A percentile compares a stretch with the other conserved stretches of the same genome.
Evolutionary conservation across 768 basidiomycete species (phyloP).

Genomic region (Tremella fuciformis): DNA sequence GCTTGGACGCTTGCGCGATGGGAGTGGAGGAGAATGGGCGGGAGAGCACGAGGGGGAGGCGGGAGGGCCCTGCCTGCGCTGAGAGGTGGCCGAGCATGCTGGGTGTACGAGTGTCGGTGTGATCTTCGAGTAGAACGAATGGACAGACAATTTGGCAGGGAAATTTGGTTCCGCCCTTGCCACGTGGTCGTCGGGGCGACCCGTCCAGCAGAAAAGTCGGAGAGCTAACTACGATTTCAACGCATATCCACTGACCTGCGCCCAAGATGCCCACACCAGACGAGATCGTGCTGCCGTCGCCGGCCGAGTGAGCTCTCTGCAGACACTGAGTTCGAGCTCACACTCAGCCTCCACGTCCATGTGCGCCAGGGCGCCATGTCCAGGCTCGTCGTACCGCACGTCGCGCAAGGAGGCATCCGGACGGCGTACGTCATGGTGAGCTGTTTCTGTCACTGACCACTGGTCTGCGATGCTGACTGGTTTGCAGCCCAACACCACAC

Average conservation of each 20-base stretch:
- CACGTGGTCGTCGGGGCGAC: too few relatives aligned
- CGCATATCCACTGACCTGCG: too few relatives aligned
- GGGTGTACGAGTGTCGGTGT: too few relatives aligned
- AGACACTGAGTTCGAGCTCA: not conserved
- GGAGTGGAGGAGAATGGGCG: not conserved
- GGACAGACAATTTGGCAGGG: too few relatives aligned
- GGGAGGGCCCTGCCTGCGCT: too few relatives aligned
- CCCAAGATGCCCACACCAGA: slow-evolving; percentile 5
- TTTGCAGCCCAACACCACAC: slow-evolving; percentile 80
- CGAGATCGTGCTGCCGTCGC: slow-evolving; percentile 39
- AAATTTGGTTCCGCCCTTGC: too few relatives aligned
- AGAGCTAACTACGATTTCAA: too few relatives aligned
- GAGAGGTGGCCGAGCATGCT: too few relatives aligned
- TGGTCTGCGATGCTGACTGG: not conserved
- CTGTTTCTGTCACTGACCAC: slow-evolving; percentile 8
- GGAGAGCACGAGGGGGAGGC: too few relatives aligned
- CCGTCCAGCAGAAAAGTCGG: too few relatives aligned
- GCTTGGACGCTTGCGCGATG: slow-evolving; percentile 8
- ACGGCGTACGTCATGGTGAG: slow-evolving; percentile 93
- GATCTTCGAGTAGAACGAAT: too few relatives aligned
- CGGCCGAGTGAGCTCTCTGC: slow-evolving; percentile 44
- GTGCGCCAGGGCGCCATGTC: slow-evolving; percentile 82
- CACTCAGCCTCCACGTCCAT: slow-evolving; percentile 79
- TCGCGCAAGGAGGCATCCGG: slow-evolving; percentile 80
- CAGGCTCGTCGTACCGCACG: slow-evolving; percentile 81